Base-by-base conservation (phyloP, 805 yeast genomes). In the Naumovozyma dairenensis region DNA sequence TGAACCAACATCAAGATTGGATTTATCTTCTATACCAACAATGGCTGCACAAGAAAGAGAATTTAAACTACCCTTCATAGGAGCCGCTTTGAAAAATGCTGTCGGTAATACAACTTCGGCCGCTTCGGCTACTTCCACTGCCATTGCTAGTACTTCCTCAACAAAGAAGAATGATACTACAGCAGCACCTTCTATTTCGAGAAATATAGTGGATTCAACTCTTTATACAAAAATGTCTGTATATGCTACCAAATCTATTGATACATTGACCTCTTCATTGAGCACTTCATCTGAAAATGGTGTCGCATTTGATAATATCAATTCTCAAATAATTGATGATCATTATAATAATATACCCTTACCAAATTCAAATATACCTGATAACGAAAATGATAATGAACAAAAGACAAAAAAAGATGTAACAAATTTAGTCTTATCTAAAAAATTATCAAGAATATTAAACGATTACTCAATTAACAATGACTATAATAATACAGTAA, bases 371-470 rank as follows among this genome's bases (percentile, higher is more conserved):
- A 6, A 10, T 10, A 6, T 7, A 20, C 22, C 6, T 20, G 22
- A 20, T 20, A 10, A 20, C 22, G 10, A 20, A 20, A 10, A 20
- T 20, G 22, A 20, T 7, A 20, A 20, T 20, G 24, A 12, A 13
- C 20, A 16, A 18, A 28, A 14, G 13, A 13, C 19, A 25, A 34
- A 33, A 10, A 29, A 40, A 8, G 51, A 48, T 21, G 36, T 45
- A 4, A 48, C 57, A 10, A 44, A 53, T 29, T 16, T 32, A 9
- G 37, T 57, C 0, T 38, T 64, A 16, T 55, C 65, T 6, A 48
- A 46, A 19, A 63, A 59, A 34, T 37, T 64, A 15, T 55, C 65
- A 2, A 55, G 47, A 16, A 46, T 62, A 4, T 36, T 64, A 17
- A 59, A 59, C 32, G 51, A 56, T 19, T 55, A 46, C 22, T 33